phyloP scores from a whole-genome alignment of 163 green algal species.

The Scenedesmus sp. region DNA sequence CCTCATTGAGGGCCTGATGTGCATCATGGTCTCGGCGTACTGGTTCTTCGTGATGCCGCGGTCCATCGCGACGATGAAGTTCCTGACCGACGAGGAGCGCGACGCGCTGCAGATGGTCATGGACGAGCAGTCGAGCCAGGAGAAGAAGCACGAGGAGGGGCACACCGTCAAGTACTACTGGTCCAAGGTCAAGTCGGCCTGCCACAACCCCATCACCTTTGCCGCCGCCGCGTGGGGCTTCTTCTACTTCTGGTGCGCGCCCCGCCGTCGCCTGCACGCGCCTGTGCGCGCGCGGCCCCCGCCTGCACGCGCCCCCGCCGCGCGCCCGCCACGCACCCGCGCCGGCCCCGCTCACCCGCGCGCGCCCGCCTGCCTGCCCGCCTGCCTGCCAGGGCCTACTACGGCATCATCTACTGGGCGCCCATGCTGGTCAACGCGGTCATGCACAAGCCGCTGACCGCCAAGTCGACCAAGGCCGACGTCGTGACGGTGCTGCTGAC shows the following conservation, averaged over 20 bases:
- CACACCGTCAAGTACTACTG: conserved; percentile 14
- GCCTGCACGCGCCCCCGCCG: too few relatives aligned
- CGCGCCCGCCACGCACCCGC: too few relatives aligned
- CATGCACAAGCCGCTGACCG: conserved; percentile 5
- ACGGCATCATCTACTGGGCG: conserved; percentile 43
- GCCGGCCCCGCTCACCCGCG: too few relatives aligned
- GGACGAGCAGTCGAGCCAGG: conserved; percentile 29
- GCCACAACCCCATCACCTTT: conserved; percentile 38
- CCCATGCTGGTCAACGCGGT: conserved; percentile 43
- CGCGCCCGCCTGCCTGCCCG: too few relatives aligned
- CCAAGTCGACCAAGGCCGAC: conserved; percentile 15
- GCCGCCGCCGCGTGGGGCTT: conserved; percentile 14
- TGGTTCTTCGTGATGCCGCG: conserved; percentile 30
- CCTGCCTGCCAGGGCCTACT: conserved; percentile 6
- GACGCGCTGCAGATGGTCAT: conserved; percentile 30
- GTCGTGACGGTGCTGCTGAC: conserved; percentile 37
- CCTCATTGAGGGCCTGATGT: conserved; percentile 47
- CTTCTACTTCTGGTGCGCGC: conserved; percentile 41
- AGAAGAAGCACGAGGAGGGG: conserved; percentile 23
- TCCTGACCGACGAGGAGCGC: conserved; percentile 41
- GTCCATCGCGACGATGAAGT: neutral
- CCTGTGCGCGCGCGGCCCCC: too few relatives aligned
- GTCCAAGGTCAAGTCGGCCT: conserved; percentile 29
- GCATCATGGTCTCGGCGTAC: conserved; percentile 34
- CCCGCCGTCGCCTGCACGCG: too few relatives aligned